These are phyloP conservation scores for Gynochthodes officinalis DNA, from an alignment of 257 asterid genomes.

Conservation along the genomic window DNA sequence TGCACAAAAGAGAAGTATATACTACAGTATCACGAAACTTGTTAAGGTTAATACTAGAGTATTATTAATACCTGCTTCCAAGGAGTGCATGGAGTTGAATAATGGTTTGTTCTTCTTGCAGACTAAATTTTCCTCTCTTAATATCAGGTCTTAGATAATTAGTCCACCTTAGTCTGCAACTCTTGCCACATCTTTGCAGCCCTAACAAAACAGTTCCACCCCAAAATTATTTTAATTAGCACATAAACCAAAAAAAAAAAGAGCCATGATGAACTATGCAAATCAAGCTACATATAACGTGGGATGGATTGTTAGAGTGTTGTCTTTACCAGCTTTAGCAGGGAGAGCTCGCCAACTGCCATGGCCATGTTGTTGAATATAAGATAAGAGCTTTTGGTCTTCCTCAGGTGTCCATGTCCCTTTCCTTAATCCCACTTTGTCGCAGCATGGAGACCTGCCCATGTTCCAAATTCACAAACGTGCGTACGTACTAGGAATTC, in stretches of 20 bases:
- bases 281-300: too few species aligned
- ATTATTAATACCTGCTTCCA: constrained; percentile 25
- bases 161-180: constrained; percentile 28
- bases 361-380: constrained; percentile 25
- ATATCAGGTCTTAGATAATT: constrained; percentile 28
- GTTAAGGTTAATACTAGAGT: too few species aligned
- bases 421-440: constrained; percentile 25
- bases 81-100: constrained; percentile 36
- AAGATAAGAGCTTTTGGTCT: constrained; percentile 31
- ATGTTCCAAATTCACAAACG: background rate
- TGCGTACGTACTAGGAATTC: background rate
- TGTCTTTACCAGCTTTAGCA: constrained; percentile 29
- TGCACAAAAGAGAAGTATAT: too few species aligned
- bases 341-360: constrained; percentile 36
- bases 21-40: too few species aligned
- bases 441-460: constrained; percentile 25
- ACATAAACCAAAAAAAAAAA: background rate
- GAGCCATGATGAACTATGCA: too few species aligned
- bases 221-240: too few species aligned
- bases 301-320: background rate
- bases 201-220: background rate
- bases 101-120: constrained; percentile 26
- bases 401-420: constrained; percentile 37
- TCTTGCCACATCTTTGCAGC: constrained; percentile 28
- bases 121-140: constrained; percentile 26